phyloP scores from a whole-genome alignment of 192 early-diverging fungal genomes.

The Chytriomyces sp. region DNA sequence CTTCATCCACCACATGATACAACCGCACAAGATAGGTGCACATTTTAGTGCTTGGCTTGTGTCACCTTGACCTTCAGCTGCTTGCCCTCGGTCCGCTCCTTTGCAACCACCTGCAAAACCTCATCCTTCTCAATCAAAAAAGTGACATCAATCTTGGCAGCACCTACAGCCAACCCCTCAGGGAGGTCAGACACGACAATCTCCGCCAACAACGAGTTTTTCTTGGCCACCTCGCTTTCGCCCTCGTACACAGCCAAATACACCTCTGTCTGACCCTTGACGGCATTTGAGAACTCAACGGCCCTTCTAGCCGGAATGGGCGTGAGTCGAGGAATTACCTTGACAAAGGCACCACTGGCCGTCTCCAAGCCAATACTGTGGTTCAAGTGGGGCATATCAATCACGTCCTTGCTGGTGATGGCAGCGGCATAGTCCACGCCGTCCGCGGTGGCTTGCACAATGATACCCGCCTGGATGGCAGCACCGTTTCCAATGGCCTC shows the following conservation, averaged over 20 bases:
- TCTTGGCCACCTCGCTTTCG: slow-evolving; percentile 56
- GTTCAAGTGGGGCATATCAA: slow-evolving; percentile 64
- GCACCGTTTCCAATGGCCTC: slow-evolving; percentile 91
- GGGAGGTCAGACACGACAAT: slow-evolving; percentile 60
- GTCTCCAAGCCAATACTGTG: slow-evolving; percentile 79
- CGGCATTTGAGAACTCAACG: slow-evolving; percentile 69
- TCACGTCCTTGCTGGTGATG: slow-evolving; percentile 60
- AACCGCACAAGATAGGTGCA: too few species aligned
- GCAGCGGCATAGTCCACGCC: slow-evolving; percentile 64
- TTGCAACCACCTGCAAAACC: slow-evolving; percentile 39
- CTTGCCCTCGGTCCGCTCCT: slow-evolving; percentile 35
- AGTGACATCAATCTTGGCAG: slow-evolving; percentile 41
- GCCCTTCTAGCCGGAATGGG: slow-evolving; percentile 82
- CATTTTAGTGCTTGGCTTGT: slow-evolving; percentile 29
- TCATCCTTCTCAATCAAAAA: slow-evolving; percentile 54
- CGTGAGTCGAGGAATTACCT: slow-evolving; percentile 80
- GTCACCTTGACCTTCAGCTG: slow-evolving; percentile 29
- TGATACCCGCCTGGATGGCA: slow-evolving; percentile 83
- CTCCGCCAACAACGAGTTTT: slow-evolving; percentile 65
- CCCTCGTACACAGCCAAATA: slow-evolving; percentile 83
- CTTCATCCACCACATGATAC: too few species aligned
- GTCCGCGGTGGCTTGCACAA: slow-evolving; percentile 76
- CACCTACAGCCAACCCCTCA: slow-evolving; percentile 51
- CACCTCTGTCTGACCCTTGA: slow-evolving; percentile 66
- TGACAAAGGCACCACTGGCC: slow-evolving; percentile 71